Conservation (phyloP, 495 filamentous ascomycete species). For the Amniculicola lignicola region DNA sequence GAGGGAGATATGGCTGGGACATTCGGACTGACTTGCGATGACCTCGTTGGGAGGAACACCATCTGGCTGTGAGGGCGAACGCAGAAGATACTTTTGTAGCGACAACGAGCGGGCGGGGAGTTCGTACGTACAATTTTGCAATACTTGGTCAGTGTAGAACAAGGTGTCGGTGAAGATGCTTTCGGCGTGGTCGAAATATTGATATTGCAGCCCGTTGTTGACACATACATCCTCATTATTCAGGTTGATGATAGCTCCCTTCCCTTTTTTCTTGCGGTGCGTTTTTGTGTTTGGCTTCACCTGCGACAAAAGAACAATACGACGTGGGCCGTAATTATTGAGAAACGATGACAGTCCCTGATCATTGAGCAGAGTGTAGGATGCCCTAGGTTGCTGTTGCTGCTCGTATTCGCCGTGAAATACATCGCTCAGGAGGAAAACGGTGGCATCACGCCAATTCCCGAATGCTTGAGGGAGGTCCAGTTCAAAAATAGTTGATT, state of each 20-base stretch:
- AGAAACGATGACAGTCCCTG: neutral
- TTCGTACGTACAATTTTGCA: conserved; percentile 19
- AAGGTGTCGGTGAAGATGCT: neutral
- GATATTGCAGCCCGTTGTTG: conserved; percentile 22
- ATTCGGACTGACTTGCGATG: conserved; percentile 26
- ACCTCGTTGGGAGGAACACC: conserved; percentile 28
- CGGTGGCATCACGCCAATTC: conserved; percentile 55
- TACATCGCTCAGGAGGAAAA: conserved; percentile 40
- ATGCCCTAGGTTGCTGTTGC: neutral
- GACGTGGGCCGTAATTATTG: neutral
- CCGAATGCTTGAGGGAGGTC: conserved; percentile 45
- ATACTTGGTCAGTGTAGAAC: neutral
- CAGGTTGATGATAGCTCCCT: conserved; percentile 39
- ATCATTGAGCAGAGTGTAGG: conserved; percentile 5
- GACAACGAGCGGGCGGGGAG: conserved; percentile 17
- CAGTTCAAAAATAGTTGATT: conserved; percentile 59
- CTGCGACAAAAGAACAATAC: conserved; percentile 5
- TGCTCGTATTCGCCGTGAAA: neutral
- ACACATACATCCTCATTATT: conserved; percentile 20
- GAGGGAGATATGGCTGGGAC: conserved; percentile 28
- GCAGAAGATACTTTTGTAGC: conserved; percentile 24
- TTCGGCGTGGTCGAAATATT: conserved; percentile 17
- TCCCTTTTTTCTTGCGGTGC: conserved; percentile 34
- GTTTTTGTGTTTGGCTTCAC: conserved; percentile 8
- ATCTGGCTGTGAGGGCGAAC: conserved; percentile 1